A percentile compares a stretch with the other conserved stretches of the same genome.
Evolutionary conservation across 352 stramenopile genomes (phyloP).

Genomic region (Phytophthora cryptogea): DNA sequence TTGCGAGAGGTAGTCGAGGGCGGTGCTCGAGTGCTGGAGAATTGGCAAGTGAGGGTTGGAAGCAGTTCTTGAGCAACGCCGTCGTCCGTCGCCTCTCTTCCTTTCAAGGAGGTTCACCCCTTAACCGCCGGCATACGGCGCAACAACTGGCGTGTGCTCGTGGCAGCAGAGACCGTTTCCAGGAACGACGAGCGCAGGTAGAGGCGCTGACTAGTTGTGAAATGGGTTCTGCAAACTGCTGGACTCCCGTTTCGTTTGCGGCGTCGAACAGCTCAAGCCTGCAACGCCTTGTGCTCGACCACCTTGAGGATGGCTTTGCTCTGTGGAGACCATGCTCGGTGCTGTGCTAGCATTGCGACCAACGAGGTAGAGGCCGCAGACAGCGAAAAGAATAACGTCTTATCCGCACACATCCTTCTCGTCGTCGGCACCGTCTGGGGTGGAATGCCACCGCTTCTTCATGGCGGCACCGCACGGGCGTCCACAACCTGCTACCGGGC

Average conservation of each 20-base stretch:
- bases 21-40: constrained; percentile 23
- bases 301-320: background rate
- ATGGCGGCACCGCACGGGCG: constrained; percentile 6
- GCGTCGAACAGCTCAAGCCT: constrained; percentile 16
- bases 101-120: constrained; percentile 6
- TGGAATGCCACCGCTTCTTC: constrained; percentile 20
- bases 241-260: constrained; percentile 21
- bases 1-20: constrained; percentile 12
- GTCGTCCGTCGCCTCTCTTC: constrained; percentile 12
- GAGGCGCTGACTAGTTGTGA: constrained; percentile 5
- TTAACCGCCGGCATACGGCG: constrained; percentile 12
- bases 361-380: background rate
- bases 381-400: constrained; percentile 13
- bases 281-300: background rate
- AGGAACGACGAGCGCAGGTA: constrained; percentile 2
- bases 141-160: constrained; percentile 20
- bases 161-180: constrained; percentile 11
- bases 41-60: constrained; percentile 27
- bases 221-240: constrained; percentile 3
- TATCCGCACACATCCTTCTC: constrained; percentile 20
- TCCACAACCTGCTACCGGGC: constrained; percentile 4
- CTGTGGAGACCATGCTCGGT: background rate
- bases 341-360: too few species aligned
- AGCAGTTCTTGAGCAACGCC: background rate
- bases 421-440: constrained; percentile 14